Evolutionary conservation across 176 grass and related monocot species (phyloP).

Genomic region (Poa annua): DNA sequence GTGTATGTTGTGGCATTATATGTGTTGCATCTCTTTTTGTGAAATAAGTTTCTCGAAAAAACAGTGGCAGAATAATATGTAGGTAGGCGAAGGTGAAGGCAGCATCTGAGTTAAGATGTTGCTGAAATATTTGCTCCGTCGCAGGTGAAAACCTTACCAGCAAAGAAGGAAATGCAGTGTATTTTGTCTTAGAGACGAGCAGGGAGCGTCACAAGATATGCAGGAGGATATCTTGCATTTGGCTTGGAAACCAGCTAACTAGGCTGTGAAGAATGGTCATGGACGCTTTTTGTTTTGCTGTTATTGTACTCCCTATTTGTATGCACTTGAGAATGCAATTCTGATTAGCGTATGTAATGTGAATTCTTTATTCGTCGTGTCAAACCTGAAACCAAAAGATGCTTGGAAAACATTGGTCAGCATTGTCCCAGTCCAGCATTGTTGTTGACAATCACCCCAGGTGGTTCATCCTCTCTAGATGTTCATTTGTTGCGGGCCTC

Average conservation of each 20-base stretch:
- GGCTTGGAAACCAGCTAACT: neutral
- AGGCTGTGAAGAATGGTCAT: neutral
- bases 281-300: neutral
- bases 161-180: neutral
- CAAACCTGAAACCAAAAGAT: neutral
- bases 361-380: neutral
- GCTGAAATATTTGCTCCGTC: neutral
- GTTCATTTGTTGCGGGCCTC: neutral
- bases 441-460: neutral
- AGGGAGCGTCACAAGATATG: neutral
- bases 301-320: neutral
- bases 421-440: neutral
- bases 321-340: neutral
- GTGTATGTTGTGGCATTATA: neutral
- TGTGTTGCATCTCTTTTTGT: neutral
- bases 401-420: neutral
- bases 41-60: neutral
- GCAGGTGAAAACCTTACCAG: slow-evolving; percentile 1
- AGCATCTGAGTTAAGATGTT: neutral
- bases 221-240: neutral
- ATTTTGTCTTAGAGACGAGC: neutral
- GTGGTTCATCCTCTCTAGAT: neutral
- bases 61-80: neutral
- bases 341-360: neutral
- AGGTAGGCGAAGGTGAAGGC: neutral